Conservation (phyloP, 495 filamentous ascomycete species). For the Letharia lupina region DNA sequence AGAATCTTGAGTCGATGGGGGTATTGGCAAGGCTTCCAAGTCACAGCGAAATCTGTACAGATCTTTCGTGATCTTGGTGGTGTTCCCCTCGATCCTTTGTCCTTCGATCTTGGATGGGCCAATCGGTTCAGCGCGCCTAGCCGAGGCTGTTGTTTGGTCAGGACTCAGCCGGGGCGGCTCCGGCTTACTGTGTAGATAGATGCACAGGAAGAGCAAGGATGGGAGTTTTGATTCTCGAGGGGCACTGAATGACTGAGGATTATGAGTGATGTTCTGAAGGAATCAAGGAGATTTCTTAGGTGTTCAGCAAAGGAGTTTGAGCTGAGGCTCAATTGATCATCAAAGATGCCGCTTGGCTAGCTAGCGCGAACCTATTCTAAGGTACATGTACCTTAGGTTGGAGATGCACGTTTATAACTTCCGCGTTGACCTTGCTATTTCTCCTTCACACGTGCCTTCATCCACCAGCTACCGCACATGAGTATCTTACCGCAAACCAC, state of each 20-base stretch:
- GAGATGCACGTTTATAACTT: constrained; percentile 9
- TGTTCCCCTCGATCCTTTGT: constrained; percentile 1
- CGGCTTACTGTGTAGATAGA: not conserved
- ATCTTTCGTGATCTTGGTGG: constrained; percentile 2
- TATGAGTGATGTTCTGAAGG: not conserved
- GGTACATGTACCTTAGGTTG: not conserved
- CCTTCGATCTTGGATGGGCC: not conserved
- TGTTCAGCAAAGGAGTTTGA: not conserved
- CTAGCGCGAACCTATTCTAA: constrained; percentile 3
- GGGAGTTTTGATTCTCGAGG: not conserved
- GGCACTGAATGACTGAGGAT: not conserved
- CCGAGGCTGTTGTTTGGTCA: constrained; percentile 1
- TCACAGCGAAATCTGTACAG: not conserved
- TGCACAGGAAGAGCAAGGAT: not conserved
- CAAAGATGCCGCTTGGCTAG: not conserved
- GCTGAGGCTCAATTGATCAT: constrained; percentile 14
- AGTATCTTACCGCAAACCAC: too few relatives aligned
- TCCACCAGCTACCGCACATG: not conserved
- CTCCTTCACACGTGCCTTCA: not conserved
- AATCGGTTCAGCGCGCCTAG: constrained; percentile 10
- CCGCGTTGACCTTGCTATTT: not conserved
- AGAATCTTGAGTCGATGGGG: not conserved
- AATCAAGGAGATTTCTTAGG: not conserved
- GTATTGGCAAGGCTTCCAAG: not conserved
- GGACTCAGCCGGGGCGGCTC: not conserved